Conservation (phyloP, 169 alveolate genomes). For the Cyclospora cayetanensis region DNA sequence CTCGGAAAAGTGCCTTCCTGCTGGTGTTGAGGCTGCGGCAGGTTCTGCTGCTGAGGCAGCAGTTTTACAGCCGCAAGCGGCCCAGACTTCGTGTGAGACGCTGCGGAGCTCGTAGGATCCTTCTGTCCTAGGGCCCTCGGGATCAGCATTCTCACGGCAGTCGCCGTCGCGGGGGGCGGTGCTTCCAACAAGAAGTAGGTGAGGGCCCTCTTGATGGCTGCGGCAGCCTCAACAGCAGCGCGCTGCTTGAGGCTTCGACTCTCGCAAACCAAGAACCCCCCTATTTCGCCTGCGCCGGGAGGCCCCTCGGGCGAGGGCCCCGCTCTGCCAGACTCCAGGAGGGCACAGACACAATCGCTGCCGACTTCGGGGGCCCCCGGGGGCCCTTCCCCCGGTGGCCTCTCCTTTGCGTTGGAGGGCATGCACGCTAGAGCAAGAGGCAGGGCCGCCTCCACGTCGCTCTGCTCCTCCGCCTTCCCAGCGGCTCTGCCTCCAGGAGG, state of each 20-base stretch:
- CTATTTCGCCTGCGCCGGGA: background rate
- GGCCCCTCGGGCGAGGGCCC: background rate
- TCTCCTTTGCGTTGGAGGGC: background rate
- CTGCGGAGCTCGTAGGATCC: background rate
- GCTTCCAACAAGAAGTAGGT: conserved; percentile 18
- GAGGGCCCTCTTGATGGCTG: conserved; percentile 43
- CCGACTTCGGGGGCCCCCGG: conserved; percentile 4
- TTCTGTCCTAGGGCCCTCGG: background rate
- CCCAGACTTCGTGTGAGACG: background rate
- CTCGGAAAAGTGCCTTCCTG: background rate
- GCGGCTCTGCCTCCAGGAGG: background rate
- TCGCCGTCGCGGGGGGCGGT: conserved; percentile 18
- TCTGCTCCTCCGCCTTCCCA: background rate
- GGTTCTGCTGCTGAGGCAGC: conserved; percentile 20
- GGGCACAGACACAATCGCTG: background rate
- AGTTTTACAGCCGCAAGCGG: conserved; percentile 38
- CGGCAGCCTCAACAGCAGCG: conserved; percentile 44
- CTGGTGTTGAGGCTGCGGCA: conserved; percentile 25
- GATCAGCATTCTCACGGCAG: background rate
- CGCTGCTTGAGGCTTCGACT: background rate
- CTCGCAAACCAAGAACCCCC: background rate
- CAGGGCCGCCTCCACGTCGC: background rate
- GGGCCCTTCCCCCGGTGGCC: background rate
- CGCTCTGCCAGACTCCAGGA: background rate
- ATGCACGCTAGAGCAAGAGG: conserved; percentile 1